phyloP scores from a whole-genome alignment of 202 grass and related monocot genomes.

The Musa balbisiana region DNA sequence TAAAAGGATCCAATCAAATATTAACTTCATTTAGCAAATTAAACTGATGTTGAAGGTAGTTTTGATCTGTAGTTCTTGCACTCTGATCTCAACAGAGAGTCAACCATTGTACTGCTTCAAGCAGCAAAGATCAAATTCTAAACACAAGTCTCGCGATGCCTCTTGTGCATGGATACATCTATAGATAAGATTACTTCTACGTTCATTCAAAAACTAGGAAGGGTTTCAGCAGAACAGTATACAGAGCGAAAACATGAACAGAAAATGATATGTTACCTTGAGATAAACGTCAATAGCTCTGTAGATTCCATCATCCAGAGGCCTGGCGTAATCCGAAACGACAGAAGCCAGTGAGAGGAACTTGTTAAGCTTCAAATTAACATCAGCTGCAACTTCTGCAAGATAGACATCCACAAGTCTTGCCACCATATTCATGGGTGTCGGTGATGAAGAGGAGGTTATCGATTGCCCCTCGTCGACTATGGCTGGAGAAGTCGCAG shows the following conservation, averaged over 20 bases:
- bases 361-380: conserved; percentile 70
- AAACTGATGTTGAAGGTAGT: too few species aligned
- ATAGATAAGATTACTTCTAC: too few species aligned
- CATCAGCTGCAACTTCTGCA: conserved; percentile 62
- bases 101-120: too few species aligned
- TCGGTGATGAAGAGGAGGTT: conserved; percentile 22
- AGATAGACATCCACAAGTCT: conserved; percentile 87
- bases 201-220: too few species aligned
- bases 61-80: too few species aligned
- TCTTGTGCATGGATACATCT: too few species aligned
- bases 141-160: too few species aligned
- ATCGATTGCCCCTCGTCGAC: conserved; percentile 41
- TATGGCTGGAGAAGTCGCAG: conserved; percentile 27
- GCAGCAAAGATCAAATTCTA: too few species aligned
- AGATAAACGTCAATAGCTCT: conserved; percentile 75
- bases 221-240: background rate
- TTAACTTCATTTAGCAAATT: too few species aligned
- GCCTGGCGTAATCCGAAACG: conserved; percentile 61
- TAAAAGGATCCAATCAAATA: too few species aligned
- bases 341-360: conserved; percentile 67
- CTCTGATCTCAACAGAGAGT: too few species aligned
- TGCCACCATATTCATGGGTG: conserved; percentile 55
- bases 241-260: background rate
- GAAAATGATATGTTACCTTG: conserved; percentile 34
- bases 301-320: conserved; percentile 67